Evolutionary conservation across 2,329 filamentous ascomycete species (phyloP).

Genomic region (Aspergillus pseudoterreus): DNA sequence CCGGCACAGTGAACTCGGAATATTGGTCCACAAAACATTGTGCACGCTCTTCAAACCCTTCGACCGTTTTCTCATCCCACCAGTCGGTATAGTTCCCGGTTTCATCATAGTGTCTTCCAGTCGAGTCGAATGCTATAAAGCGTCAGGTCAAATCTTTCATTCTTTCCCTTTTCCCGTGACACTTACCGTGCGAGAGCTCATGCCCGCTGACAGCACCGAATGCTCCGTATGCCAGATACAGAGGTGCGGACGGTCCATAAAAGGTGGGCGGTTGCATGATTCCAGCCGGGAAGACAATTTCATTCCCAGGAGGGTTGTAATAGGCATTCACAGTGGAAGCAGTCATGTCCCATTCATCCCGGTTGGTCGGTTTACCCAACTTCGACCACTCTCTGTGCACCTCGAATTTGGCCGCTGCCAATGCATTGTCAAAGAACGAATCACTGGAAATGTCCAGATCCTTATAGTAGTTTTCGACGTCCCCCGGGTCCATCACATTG

Average conservation of each 20-base stretch:
- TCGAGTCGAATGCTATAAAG: conserved; percentile 59
- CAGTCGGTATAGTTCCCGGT: conserved; percentile 63
- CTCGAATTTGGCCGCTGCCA: conserved; percentile 50
- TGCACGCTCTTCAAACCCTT: conserved; percentile 56
- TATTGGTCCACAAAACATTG: conserved; percentile 69
- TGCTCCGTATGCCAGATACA: conserved; percentile 66
- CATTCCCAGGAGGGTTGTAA: conserved; percentile 62
- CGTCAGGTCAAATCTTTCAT: background rate
- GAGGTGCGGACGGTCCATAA: conserved; percentile 55
- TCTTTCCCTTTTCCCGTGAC: background rate
- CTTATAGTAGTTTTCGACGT: conserved; percentile 56
- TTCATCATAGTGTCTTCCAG: conserved; percentile 61
- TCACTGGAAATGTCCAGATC: conserved; percentile 49
- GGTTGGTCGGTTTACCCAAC: conserved; percentile 58
- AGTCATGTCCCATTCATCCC: conserved; percentile 59
- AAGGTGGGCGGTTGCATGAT: conserved; percentile 69
- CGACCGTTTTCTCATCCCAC: conserved; percentile 61
- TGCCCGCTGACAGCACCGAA: conserved; percentile 66
- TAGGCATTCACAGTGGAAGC: conserved; percentile 64
- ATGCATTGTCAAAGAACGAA: conserved; percentile 56
- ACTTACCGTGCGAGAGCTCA: conserved; percentile 59
- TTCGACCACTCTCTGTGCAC: conserved; percentile 53
- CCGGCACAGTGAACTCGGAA: conserved; percentile 55
- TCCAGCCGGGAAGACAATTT: conserved; percentile 66
- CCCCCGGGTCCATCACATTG: conserved; percentile 56